These are phyloP conservation scores for Immersiella caudata DNA, from an alignment of 495 filamentous ascomycete genomes.

Conservation along the genomic window DNA sequence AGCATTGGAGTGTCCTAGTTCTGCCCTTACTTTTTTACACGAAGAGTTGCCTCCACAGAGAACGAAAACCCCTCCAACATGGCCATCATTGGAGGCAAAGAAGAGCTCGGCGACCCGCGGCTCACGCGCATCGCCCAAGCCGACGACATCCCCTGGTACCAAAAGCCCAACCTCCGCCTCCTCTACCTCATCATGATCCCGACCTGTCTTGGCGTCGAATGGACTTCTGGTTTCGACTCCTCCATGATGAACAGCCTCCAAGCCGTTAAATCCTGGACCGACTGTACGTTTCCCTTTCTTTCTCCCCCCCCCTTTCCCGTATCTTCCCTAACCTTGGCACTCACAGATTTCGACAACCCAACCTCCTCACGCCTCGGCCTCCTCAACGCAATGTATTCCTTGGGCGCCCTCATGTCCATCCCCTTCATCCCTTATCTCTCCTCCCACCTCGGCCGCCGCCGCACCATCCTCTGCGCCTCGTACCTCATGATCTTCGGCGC, in stretches of 20 bases:
- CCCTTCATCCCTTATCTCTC: slow-evolving; percentile 59
- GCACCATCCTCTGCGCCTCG: slow-evolving; percentile 57
- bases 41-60: too few relatives aligned
- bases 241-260: slow-evolving; percentile 68
- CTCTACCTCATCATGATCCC: slow-evolving; percentile 68
- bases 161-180: slow-evolving; percentile 62
- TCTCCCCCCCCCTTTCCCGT: background rate
- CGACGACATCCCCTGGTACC: slow-evolving; percentile 61
- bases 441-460: slow-evolving; percentile 54
- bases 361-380: slow-evolving; percentile 38
- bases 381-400: slow-evolving; percentile 46
- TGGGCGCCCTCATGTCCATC: slow-evolving; percentile 49
- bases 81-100: slow-evolving; percentile 32
- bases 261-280: slow-evolving; percentile 59
- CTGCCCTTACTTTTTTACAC: too few relatives aligned
- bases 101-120: slow-evolving; percentile 41
- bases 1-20: background rate
- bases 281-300: background rate
- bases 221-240: slow-evolving; percentile 68
- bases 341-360: slow-evolving; percentile 40
- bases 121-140: slow-evolving; percentile 50
- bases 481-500: slow-evolving; percentile 45
- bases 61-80: slow-evolving; percentile 10
- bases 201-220: slow-evolving; percentile 66
- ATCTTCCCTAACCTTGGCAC: background rate